These are phyloP conservation scores for Blumeria graminis DNA, from an alignment of 2,329 filamentous ascomycete species.

Conservation along the genomic window DNA sequence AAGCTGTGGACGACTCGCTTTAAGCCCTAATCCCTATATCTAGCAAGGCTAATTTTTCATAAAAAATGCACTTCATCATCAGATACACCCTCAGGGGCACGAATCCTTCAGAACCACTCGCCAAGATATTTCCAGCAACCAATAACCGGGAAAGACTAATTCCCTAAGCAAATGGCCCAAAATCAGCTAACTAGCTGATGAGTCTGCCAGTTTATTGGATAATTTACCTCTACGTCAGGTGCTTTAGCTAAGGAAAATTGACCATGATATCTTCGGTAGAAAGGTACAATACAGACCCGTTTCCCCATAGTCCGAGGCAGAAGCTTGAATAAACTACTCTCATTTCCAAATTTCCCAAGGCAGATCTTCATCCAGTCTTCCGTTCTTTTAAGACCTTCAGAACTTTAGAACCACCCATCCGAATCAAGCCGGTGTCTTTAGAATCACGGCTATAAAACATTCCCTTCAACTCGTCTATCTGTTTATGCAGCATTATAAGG, in stretches of 20 bases:
- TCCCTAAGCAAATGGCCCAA: background rate
- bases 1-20: background rate
- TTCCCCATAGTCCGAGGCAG: constrained; percentile 14
- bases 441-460: background rate
- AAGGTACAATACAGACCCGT: constrained; percentile 2
- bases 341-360: background rate
- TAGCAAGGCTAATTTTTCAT: background rate
- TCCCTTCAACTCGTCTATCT: background rate
- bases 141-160: background rate
- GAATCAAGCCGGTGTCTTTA: background rate
- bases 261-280: background rate
- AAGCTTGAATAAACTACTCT: background rate
- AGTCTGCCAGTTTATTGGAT: background rate
- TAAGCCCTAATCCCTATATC: background rate
- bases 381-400: background rate
- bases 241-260: background rate
- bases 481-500: too few species aligned
- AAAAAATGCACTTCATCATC: background rate
- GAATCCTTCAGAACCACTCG: background rate
- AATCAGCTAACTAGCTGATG: background rate
- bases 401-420: background rate
- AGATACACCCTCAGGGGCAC: background rate
- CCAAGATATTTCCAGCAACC: background rate
- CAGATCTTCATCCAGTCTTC: background rate
- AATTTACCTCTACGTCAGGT: background rate